These are phyloP conservation scores for Murraya paniculata DNA, from an alignment of 345 rosid genomes.

Conservation along the genomic window DNA sequence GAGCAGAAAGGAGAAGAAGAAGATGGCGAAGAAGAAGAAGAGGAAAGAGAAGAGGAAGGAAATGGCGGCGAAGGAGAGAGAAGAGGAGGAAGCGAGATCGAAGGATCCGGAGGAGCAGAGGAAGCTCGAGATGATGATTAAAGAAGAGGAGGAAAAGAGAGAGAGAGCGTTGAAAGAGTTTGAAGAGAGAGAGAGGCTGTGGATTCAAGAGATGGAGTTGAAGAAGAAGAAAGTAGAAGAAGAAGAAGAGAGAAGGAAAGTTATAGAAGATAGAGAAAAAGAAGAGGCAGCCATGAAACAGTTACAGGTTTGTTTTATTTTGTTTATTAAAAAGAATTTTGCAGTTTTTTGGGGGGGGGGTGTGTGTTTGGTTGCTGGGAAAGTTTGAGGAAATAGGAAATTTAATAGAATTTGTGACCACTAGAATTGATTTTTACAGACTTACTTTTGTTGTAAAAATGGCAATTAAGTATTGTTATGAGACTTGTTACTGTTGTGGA, in stretches of 20 bases:
- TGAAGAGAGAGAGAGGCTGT: slow-evolving; percentile 72
- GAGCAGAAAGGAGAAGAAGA: slow-evolving; percentile 76
- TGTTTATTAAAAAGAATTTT: background rate
- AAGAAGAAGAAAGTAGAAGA: slow-evolving; percentile 51
- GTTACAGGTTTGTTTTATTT: background rate
- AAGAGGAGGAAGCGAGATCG: slow-evolving; percentile 48
- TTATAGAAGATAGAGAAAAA: slow-evolving; percentile 38
- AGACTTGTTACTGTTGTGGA: background rate
- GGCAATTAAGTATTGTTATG: too few relatives aligned
- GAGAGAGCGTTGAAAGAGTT: slow-evolving; percentile 68
- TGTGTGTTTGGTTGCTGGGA: slow-evolving; percentile 18
- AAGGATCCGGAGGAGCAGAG: slow-evolving; percentile 72
- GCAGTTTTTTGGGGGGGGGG: background rate
- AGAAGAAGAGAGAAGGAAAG: slow-evolving; percentile 37
- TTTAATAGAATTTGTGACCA: background rate
- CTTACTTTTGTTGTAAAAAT: background rate
- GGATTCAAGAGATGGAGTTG: slow-evolving; percentile 63
- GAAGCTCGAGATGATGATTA: slow-evolving; percentile 47
- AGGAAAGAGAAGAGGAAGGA: slow-evolving; percentile 74
- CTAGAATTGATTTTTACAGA: background rate
- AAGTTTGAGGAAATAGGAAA: background rate
- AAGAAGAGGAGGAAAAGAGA: slow-evolving; percentile 55
- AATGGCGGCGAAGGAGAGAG: slow-evolving; percentile 64
- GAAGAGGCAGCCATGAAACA: slow-evolving; percentile 19
- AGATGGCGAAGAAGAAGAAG: slow-evolving; percentile 75